Evolutionary conservation across 1,284 basidiomycete species (phyloP).

Genomic region (Calocybe gambosa): DNA sequence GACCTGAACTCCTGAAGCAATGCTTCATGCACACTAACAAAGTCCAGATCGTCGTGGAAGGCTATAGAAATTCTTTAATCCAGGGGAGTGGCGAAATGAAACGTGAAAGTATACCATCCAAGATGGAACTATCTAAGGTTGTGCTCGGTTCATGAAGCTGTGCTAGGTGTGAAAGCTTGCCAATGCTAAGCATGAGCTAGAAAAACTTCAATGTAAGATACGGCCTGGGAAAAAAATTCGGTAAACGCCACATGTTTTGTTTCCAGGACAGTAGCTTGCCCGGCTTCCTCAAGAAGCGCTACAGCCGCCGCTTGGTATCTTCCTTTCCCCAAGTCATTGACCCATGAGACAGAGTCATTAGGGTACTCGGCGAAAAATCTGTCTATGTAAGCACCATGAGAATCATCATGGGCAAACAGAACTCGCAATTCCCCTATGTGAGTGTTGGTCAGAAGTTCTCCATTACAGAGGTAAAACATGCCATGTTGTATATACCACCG

Average conservation of each 20-base stretch:
- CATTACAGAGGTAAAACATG: conserved; percentile 16
- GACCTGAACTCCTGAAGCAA: conserved; percentile 54
- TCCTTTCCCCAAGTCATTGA: conserved; percentile 78
- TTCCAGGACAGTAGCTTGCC: conserved; percentile 50
- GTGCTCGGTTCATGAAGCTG: conserved; percentile 58
- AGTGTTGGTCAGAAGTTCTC: neutral
- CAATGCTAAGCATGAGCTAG: conserved; percentile 86
- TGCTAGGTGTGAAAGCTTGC: conserved; percentile 82
- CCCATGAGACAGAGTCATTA: conserved; percentile 76
- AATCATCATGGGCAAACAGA: conserved; percentile 69
- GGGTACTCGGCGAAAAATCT: conserved; percentile 65
- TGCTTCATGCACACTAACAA: conserved; percentile 66
- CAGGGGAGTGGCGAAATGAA: neutral
- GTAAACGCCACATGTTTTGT: conserved; percentile 59
- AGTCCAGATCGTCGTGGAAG: conserved; percentile 71
- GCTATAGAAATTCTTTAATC: conserved; percentile 28
- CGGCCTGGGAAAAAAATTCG: neutral
- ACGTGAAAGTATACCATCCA: conserved; percentile 46
- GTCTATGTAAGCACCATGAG: conserved; percentile 62
- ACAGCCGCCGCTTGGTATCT: conserved; percentile 62
- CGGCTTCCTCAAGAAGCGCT: conserved; percentile 60
- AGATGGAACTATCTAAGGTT: conserved; percentile 36
- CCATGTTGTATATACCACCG: conserved; percentile 81
- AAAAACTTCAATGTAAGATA: conserved; percentile 10
- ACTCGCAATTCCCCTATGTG: conserved; percentile 62